Evolutionary conservation across 805 yeast genomes (phyloP), one percentile per base, ranked within the genome.

Genomic region (Hanseniaspora guilliermondii): DNA sequence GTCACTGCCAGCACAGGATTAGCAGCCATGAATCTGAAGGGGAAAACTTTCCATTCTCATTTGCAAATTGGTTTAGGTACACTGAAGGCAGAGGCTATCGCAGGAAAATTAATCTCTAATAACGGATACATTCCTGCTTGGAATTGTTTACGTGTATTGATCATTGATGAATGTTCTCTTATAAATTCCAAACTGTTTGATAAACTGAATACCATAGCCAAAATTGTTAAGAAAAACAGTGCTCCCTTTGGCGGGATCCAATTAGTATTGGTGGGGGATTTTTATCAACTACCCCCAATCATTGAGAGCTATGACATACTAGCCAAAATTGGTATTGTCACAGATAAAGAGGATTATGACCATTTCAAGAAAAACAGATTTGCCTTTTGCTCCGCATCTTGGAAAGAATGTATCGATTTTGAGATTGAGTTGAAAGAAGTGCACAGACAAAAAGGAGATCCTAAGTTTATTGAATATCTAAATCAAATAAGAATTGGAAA

Each of bases 1-100:
- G 80, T 93, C 4, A 87, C 97, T 0, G 98, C 98, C 0, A 85
- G 96, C 0, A 93, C 98, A 0, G 98, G 98, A 1, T 71, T 93
- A 58, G 98, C 98, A 0, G 98, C 97, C 0, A 83, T 88, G 42
- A 87, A 87, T 61, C 85, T 93, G 60, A 95, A 93, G 1, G 98
- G 98, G 25, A 78, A 76, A 32, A 93, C 98, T 0, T 72, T 93
- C 30, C 95, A 91, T 65, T 75, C 85, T 61, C 87, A 82, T 70
- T 78, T 95, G 0, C 94, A 95, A 0, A 78, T 88, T 53, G 97
- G 97, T 0, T 67, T 89, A 1, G 96, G 94, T 2, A 69, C 68
- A 44, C 85, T 76, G 6, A 60, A 73, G 2, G 76, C 69, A 0
- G 70, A 69, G 0, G 66, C 67, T 16, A 65, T 87, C 41, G 71